These are phyloP conservation scores for Citrullus colocynthis DNA, from an alignment of 306 rosid species.

Conservation along the genomic window DNA sequence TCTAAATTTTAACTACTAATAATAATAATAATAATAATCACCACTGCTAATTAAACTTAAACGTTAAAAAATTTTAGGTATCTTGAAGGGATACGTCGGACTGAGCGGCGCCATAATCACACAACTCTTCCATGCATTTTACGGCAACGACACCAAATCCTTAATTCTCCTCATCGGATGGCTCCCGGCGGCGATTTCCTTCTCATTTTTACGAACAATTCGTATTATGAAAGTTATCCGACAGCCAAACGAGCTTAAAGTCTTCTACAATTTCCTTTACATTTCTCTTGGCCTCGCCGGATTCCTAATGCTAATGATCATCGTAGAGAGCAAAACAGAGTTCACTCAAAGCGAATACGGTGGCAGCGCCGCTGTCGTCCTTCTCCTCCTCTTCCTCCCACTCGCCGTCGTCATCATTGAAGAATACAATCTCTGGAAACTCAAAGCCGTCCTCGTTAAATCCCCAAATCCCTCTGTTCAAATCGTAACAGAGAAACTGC, in stretches of 20 bases:
- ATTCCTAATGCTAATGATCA: conserved; percentile 20
- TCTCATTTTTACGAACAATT: conserved; percentile 9
- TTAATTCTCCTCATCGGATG: conserved; percentile 23
- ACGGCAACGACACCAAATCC: conserved; percentile 14
- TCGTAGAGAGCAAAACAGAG: background rate
- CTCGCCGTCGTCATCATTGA: conserved; percentile 3
- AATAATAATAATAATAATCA: no score
- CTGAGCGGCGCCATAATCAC: conserved; percentile 26
- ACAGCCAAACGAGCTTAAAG: conserved; percentile 15
- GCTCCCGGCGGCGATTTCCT: conserved; percentile 18
- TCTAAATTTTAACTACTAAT: no score
- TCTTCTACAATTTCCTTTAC: conserved; percentile 20
- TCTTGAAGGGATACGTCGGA: conserved; percentile 66
- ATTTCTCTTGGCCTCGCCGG: conserved; percentile 19
- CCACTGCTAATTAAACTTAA: background rate
- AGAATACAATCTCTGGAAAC: conserved; percentile 11
- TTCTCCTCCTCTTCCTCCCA: conserved; percentile 20
- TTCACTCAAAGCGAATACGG: background rate
- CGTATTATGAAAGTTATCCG: conserved; percentile 9
- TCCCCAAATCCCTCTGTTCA: background rate
- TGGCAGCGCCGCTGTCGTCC: background rate
- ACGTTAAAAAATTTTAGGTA: conserved; percentile 10
- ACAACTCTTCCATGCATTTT: conserved; percentile 18
- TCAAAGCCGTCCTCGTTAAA: background rate
- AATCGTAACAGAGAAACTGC: background rate